These are phyloP conservation scores for Daldinia sp. DNA, from an alignment of 2,329 filamentous ascomycete species.

Conservation along the genomic window DNA sequence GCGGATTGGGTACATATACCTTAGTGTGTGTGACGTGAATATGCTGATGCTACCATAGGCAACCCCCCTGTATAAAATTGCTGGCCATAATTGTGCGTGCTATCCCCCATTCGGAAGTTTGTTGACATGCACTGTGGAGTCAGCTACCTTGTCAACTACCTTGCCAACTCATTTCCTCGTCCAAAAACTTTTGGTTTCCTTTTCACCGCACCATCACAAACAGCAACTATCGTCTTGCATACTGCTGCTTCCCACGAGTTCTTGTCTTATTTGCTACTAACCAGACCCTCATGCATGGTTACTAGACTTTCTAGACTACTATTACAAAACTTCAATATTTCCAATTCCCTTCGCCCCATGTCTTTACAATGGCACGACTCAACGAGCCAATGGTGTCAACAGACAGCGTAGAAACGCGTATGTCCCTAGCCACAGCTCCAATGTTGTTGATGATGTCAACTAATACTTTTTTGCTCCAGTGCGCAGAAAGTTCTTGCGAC, in stretches of 20 bases:
- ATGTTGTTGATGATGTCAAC: not conserved
- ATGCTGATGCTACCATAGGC: slow-evolving; percentile 24
- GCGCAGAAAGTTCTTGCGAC: slow-evolving; percentile 81
- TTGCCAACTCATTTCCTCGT: slow-evolving; percentile 42
- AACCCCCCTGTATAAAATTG: slow-evolving; percentile 31
- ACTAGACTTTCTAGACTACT: slow-evolving; percentile 11
- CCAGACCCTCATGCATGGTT: slow-evolving; percentile 21
- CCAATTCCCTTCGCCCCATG: slow-evolving; percentile 33
- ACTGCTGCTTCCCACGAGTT: slow-evolving; percentile 10
- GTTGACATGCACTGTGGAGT: slow-evolving; percentile 43
- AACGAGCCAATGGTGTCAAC: slow-evolving; percentile 78
- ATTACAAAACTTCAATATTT: slow-evolving; percentile 27
- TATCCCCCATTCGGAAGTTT: slow-evolving; percentile 46
- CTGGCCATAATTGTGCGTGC: slow-evolving; percentile 30
- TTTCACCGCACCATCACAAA: slow-evolving; percentile 39
- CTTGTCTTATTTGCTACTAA: slow-evolving; percentile 24
- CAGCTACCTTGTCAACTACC: slow-evolving; percentile 36
- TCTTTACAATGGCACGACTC: slow-evolving; percentile 78
- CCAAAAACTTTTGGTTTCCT: slow-evolving; percentile 42
- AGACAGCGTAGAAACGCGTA: slow-evolving; percentile 79
- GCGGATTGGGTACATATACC: slow-evolving; percentile 6
- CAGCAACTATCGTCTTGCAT: slow-evolving; percentile 30
- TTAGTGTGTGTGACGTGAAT: slow-evolving; percentile 20
- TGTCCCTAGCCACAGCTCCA: slow-evolving; percentile 52
- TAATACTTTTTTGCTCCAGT: slow-evolving; percentile 62